These are phyloP conservation scores for Cryptococcus sp. DNA, from an alignment of 1,284 basidiomycete genomes.

Conservation along the genomic window DNA sequence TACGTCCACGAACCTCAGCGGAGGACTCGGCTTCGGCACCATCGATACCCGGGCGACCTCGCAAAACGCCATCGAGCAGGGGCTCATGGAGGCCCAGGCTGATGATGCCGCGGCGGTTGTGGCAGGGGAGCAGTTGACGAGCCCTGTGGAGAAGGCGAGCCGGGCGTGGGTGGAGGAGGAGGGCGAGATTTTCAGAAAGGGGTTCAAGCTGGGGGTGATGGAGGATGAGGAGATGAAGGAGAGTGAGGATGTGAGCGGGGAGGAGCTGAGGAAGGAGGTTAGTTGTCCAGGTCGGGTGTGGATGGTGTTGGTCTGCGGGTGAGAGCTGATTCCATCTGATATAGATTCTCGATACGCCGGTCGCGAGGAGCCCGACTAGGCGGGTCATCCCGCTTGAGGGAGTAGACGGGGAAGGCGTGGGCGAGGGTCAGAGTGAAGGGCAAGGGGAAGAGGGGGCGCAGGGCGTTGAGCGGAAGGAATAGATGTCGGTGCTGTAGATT, in stretches of 20 bases:
- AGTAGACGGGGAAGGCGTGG: conserved; percentile 19
- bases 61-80: background rate
- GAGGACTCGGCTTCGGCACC: too few relatives aligned
- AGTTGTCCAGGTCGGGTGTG: conserved; percentile 25
- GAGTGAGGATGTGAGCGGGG: conserved; percentile 61
- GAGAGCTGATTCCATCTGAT: conserved; percentile 10
- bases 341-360: conserved; percentile 46
- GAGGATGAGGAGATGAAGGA: conserved; percentile 68
- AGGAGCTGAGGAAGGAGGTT: conserved; percentile 77
- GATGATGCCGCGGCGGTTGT: background rate
- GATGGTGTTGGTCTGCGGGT: background rate
- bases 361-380: conserved; percentile 42
- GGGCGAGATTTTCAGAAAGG: conserved; percentile 88
- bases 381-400: conserved; percentile 24
- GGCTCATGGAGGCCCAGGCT: background rate
- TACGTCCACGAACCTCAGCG: too few relatives aligned
- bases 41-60: too few relatives aligned
- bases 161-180: conserved; percentile 79
- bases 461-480: background rate
- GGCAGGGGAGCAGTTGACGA: background rate
- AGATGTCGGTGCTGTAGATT: too few relatives aligned
- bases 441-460: conserved; percentile 6
- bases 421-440: background rate
- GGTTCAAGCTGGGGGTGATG: conserved; percentile 72
- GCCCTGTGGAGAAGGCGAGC: conserved; percentile 50